Base-by-base conservation (phyloP, 176 grass and related monocot genomes). In the Hordeum marinum region DNA sequence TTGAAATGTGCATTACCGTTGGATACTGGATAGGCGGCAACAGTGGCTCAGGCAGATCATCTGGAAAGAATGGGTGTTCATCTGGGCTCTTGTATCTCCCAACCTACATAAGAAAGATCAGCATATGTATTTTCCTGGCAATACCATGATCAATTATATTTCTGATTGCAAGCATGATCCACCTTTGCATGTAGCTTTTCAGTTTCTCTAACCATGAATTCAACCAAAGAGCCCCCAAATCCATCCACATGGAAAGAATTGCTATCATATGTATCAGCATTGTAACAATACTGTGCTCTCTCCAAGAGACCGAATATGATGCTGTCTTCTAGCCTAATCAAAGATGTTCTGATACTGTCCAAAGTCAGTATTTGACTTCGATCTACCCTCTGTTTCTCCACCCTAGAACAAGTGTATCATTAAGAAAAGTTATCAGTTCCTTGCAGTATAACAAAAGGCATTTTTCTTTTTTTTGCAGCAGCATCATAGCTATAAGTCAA, bases 41-140 rank as follows among this genome's bases (percentile, higher is more conserved):
- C 67, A 89, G 35, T n/a, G 89, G 70, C 27, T 94, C 90, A 82
- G 94, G 91, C 48, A 99, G 85, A 89, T 81, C 81, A 82, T 96
- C 86, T 58, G 91, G 90, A 92, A 92, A 96, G 88, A 99, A 99
- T 43, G 94, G 88, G 65, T 99, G 92, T 82, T 99, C 97, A 91
- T 99, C 97, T 66, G 97, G 97, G 79, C 97, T 96, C 71, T 94
- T 89, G 73, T 99, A 99, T 88, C 97, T 94, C 55, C 97, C 94
- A 90, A 92, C 94, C 97, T 96, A 88, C 83, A 78, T 79, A 29
- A 11, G 43, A 81, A 89, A 78, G 7, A 66, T 43, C 54, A 83
- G 69, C 50, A 88, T 68, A 63, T 80, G 39, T 13, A 63, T 68
- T 37, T 52, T 75, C 43, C 62, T 68, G 24, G 63, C 23, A 76